Conservation (phyloP, 805 yeast species). For the Tetrapisispora taiwanensis region DNA sequence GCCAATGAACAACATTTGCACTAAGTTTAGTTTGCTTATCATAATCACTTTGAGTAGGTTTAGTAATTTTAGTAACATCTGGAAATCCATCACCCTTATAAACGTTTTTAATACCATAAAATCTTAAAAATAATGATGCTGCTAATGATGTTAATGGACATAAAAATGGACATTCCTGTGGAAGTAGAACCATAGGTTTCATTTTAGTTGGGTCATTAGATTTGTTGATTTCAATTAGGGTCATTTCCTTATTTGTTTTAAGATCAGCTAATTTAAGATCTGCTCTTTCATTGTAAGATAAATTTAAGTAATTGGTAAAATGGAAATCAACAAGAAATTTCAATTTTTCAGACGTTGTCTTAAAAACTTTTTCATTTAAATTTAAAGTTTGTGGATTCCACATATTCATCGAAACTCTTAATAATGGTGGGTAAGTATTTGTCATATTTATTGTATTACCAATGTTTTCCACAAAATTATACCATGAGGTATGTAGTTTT, state of each 20-base stretch:
- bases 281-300: constrained; percentile 20
- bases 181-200: constrained; percentile 12
- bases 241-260: background rate
- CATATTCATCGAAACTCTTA: constrained; percentile 21
- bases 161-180: constrained; percentile 19
- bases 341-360: constrained; percentile 20
- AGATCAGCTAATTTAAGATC: constrained; percentile 16
- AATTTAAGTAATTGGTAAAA: constrained; percentile 16
- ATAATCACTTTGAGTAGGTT: constrained; percentile 1
- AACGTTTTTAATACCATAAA: constrained; percentile 20
- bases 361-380: constrained; percentile 20
- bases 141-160: constrained; percentile 26
- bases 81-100: constrained; percentile 27
- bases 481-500: constrained; percentile 11
- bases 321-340: constrained; percentile 26
- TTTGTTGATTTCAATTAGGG: constrained; percentile 3
- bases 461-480: background rate
- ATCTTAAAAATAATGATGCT: constrained; percentile 21
- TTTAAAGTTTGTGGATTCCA: constrained; percentile 23
- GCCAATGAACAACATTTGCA: constrained; percentile 6
- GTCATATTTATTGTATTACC: constrained; percentile 1
- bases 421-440: constrained; percentile 5
- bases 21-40: background rate
- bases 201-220: constrained; percentile 4
- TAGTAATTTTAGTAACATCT: constrained; percentile 8